Base-by-base conservation (phyloP, 768 basidiomycete species). In the Infundibulicybe gibba region DNA sequence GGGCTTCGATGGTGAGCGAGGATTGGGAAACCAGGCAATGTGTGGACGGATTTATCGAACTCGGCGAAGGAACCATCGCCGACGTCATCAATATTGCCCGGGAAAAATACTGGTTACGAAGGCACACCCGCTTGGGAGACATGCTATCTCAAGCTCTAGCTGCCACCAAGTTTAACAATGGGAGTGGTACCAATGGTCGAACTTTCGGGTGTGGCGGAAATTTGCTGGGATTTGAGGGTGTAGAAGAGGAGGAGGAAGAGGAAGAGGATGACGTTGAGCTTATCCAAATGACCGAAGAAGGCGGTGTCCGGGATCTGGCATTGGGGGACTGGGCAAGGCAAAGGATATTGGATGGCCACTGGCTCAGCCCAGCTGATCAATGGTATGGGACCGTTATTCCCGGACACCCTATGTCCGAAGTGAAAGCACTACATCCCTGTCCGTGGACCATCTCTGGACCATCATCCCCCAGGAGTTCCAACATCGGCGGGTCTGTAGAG, bases 341-440 rank as follows among this genome's bases (percentile, higher is more conserved):
- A 16, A 67, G 87, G 40, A 82, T 90, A 41, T 63, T 90, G 15
- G 87, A 90, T 46, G 88, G 88, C 2, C 75, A 80, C 54, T 90
- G 88, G 87, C 63, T 82, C 38, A 83, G 76, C 42, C 88, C 87
- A 9, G 84, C 81, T 0, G 88, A 90, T 59, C 71, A 79, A 40
- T 88, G 77, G 76, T 86, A 80, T 43, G 62, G 66, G 9, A 59
- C 72, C 47, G 52, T 53, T 4, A 60, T 65, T 48, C 69, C 59
- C 25, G 76, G 74, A 44, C 68, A 62, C 53, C 64, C 61, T 46
- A 58, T 49, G 43, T 66, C 48, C 38, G 25, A 25, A 25, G 72
- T 69, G 10, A 55, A 53, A 4, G 75, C 76, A 1, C 50, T 71
- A 0, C 76, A 78, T 47, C 87, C 87, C 1, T 85, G 81, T 54